These are phyloP conservation scores for Russula sp. DNA, from an alignment of 768 basidiomycete genomes.

Conservation along the genomic window DNA sequence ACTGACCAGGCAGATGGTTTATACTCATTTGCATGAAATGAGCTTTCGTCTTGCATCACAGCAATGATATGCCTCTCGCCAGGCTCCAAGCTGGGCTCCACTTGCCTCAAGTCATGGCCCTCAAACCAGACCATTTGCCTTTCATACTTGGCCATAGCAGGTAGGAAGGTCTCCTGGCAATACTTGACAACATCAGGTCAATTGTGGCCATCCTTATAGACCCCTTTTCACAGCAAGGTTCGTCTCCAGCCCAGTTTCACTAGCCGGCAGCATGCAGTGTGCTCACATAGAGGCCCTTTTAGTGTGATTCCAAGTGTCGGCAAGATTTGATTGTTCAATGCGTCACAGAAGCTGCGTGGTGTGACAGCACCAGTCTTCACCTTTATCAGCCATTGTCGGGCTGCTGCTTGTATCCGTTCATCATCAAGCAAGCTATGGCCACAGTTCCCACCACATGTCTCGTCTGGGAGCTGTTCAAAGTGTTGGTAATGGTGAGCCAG, in stretches of 20 bases:
- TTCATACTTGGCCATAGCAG: background rate
- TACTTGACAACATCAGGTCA: background rate
- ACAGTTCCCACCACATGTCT: background rate
- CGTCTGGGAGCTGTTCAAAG: background rate
- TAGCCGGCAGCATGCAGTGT: background rate
- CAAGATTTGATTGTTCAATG: background rate
- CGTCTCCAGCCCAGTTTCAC: background rate
- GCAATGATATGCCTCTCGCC: background rate
- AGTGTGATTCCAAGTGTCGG: background rate
- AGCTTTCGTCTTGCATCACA: background rate
- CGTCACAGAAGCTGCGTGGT: background rate
- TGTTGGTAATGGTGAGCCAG: background rate
- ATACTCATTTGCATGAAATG: background rate
- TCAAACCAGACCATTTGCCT: background rate
- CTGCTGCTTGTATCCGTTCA: background rate
- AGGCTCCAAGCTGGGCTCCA: background rate
- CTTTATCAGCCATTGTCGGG: background rate
- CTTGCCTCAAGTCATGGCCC: background rate
- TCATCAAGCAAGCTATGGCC: background rate
- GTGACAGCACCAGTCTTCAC: background rate
- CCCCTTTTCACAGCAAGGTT: background rate
- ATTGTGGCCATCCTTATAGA: background rate
- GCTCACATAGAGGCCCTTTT: background rate
- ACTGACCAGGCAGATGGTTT: background rate
- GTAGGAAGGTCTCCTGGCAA: background rate